Evolutionary conservation across 2,329 filamentous ascomycete genomes (phyloP).

Genomic region (Cercospora sp.): DNA sequence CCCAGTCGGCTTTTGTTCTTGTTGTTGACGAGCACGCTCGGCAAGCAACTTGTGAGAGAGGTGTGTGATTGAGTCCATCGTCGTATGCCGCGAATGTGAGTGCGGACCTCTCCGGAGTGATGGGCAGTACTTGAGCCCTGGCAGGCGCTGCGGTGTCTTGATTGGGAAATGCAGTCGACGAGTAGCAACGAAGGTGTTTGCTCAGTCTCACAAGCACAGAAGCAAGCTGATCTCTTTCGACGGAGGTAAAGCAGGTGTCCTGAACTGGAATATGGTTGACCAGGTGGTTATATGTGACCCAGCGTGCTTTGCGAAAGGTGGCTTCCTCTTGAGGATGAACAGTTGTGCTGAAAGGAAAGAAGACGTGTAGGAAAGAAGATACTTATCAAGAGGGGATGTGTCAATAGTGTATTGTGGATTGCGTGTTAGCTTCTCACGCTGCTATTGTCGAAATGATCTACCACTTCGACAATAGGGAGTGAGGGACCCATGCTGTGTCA

Average conservation of each 20-base stretch:
- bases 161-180: conserved; percentile 14
- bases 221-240: neutral
- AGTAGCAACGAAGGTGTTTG: conserved; percentile 11
- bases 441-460: conserved; percentile 8
- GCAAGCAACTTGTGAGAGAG: conserved; percentile 30
- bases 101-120: neutral
- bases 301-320: neutral
- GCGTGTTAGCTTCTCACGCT: conserved; percentile 9
- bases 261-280: conserved; percentile 7
- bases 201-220: conserved; percentile 9
- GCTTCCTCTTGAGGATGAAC: conserved; percentile 13
- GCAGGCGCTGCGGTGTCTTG: conserved; percentile 15
- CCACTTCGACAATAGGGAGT: conserved; percentile 10
- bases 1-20: conserved; percentile 15
- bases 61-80: conserved; percentile 31
- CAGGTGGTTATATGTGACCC: neutral
- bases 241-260: conserved; percentile 7
- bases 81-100: neutral
- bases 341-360: neutral
- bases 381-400: conserved; percentile 10
- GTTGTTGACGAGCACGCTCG: conserved; percentile 27
- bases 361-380: neutral
- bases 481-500: conserved; percentile 5
- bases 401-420: conserved; percentile 7
- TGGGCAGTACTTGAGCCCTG: conserved; percentile 7